Base-by-base conservation (phyloP, 2,329 filamentous ascomycete species). In the Arthrobotrys sinensis region DNA sequence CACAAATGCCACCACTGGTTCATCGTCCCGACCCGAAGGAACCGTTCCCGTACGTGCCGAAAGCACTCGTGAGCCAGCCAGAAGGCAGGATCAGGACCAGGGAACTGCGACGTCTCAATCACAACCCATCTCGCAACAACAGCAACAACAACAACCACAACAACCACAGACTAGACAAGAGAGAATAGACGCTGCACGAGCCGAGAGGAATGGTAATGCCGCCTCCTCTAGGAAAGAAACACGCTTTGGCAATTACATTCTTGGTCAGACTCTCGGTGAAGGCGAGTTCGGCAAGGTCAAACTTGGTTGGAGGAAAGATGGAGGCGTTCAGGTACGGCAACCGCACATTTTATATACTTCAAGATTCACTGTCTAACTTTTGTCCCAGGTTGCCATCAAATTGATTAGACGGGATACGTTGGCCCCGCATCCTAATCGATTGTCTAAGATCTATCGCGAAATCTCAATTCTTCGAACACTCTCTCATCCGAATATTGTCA, bases 261-360 rank as follows among this genome's bases (percentile, higher is more conserved):
- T 99, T 2, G 96, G 96, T 40, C 95, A 97, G 84, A 98, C 95
- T 1, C 91, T 99, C 62, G 96, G 96, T 62, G 96, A 99, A 86
- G 96, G 96, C 79, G 96, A 99, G 85, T 99, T 99, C 84, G 96
- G 96, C 80, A 99, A 99, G 84, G 96, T 99, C 82, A 98, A 97
- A 85, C 90, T 98, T 83, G 96, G 96, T 28, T 99, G 96, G 96
- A 98, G 97, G 85, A 92, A 93, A 84, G 94, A 97, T 85, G 94
- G 94, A 77, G 94, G 91, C 80, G 92, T 97, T 62, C 91, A 95
- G 86, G 90, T 91, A 86, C 28, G 81, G 85, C 68, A 19, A 43
- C 8, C 36, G 14, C 45, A 19, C 40, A 80, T 32, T n/a, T 40
- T 21, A 50, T 24, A 34, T 68, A 34, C 7, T 4, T 11, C 21